Percentiles rank a stretch among this genome's conserved stretches.
phyloP scores from a whole-genome alignment of 495 filamentous ascomycete species.

The Glonium stellatum region DNA sequence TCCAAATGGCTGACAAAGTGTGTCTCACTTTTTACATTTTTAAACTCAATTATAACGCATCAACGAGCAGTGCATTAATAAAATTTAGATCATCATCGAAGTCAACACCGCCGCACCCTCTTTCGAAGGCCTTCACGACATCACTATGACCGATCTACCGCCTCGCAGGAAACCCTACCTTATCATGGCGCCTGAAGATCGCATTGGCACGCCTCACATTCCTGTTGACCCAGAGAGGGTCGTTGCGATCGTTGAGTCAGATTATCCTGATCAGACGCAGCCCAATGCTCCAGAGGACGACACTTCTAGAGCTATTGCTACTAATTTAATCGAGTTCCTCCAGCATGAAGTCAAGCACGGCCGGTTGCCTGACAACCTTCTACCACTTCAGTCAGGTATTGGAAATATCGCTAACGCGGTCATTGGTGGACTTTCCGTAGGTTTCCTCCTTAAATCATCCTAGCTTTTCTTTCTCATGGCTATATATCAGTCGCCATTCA shows the following conservation, averaged over 20 bases:
- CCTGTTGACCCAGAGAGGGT: constrained; percentile 87
- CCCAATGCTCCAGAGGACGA: constrained; percentile 73
- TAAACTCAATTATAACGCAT: not conserved
- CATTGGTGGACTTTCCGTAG: constrained; percentile 66
- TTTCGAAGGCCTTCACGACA: constrained; percentile 87
- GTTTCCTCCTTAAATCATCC: not conserved
- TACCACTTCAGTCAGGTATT: constrained; percentile 83
- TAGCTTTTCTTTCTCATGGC: not conserved
- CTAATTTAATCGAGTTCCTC: constrained; percentile 80
- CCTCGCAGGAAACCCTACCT: constrained; percentile 79
- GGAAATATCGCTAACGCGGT: constrained; percentile 95
- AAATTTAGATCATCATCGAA: constrained; percentile 67
- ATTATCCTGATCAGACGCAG: constrained; percentile 75
- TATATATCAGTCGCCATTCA: not conserved
- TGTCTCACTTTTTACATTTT: constrained; percentile 4
- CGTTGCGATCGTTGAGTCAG: constrained; percentile 76
- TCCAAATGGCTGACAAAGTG: constrained; percentile 82
- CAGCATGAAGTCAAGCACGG: constrained; percentile 71
- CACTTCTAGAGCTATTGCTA: constrained; percentile 62
- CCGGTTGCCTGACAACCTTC: constrained; percentile 67
- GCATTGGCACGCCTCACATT: constrained; percentile 76
- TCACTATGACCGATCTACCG: constrained; percentile 77
- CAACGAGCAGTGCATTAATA: not conserved
- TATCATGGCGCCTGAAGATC: constrained; percentile 70
- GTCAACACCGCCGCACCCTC: constrained; percentile 82